Evolutionary conservation across 495 filamentous ascomycete species (phyloP).

Genomic region (Annulohypoxylon bovei): DNA sequence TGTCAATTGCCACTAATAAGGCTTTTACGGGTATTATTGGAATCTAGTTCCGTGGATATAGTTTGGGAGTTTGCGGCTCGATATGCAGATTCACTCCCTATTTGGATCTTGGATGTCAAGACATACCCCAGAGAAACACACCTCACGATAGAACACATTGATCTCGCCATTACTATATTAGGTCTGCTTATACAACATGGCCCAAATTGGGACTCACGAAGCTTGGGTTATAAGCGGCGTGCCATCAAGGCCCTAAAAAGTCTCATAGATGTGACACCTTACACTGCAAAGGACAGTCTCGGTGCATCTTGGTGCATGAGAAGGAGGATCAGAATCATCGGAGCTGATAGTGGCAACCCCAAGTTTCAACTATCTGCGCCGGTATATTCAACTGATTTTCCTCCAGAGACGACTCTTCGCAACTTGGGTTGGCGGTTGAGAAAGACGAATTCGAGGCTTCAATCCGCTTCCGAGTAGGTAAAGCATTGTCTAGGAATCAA

Average conservation of each 20-base stretch:
- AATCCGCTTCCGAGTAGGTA: neutral
- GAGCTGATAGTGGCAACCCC: neutral
- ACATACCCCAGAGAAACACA: neutral
- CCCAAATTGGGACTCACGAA: neutral
- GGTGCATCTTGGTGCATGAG: neutral
- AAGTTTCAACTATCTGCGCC: neutral
- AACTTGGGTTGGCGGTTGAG: neutral
- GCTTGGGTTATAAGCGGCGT: neutral
- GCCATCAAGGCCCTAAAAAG: neutral
- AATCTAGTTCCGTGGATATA: neutral
- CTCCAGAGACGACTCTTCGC: neutral
- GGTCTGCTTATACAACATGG: neutral
- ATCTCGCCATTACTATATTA: neutral
- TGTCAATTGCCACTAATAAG: conserved; percentile 8
- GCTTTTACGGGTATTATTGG: neutral
- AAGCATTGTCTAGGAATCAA: neutral
- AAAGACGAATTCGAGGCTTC: neutral
- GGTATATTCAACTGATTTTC: neutral
- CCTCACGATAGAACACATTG: conserved; percentile 4
- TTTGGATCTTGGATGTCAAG: neutral
- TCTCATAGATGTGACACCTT: neutral
- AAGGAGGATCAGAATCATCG: neutral
- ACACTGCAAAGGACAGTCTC: neutral
- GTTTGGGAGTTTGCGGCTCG: neutral
- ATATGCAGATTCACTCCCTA: neutral